Evolutionary conservation across 257 asterid species (phyloP).

Genomic region (Petunia secreta): DNA sequence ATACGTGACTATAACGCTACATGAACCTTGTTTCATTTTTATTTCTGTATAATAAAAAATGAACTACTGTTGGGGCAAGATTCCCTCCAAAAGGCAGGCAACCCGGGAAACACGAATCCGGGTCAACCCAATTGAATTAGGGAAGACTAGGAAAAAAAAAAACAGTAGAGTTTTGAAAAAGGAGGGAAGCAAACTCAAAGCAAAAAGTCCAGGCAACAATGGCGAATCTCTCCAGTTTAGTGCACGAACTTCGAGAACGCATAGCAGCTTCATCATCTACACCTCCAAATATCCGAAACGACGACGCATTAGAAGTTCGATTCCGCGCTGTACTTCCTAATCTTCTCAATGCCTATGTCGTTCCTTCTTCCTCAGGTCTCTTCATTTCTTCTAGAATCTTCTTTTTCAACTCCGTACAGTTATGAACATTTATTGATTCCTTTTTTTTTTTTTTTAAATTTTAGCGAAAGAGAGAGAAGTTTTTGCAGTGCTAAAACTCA

Average conservation of each 20-base stretch:
- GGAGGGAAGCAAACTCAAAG: background rate
- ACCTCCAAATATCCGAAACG: conserved; percentile 60
- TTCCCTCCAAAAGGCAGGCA: conserved; percentile 17
- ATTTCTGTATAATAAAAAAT: no score
- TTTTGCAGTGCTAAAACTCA: conserved; percentile 67
- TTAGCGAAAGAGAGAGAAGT: conserved; percentile 84
- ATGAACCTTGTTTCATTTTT: no score
- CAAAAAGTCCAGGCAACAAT: conserved; percentile 31
- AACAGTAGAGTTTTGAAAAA: conserved; percentile 13
- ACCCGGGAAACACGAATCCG: background rate
- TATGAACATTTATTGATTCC: background rate
- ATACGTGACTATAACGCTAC: no score
- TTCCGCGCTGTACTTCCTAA: conserved; percentile 88
- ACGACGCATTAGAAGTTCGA: conserved; percentile 76
- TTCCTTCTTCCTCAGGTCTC: conserved; percentile 68
- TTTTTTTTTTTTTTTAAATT: background rate
- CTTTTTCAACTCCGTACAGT: background rate
- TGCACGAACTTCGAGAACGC: conserved; percentile 90
- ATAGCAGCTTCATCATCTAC: conserved; percentile 75
- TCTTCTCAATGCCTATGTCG: conserved; percentile 70
- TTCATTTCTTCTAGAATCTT: background rate
- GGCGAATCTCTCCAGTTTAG: conserved; percentile 80
- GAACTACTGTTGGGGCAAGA: background rate
- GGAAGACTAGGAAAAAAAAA: conserved; percentile 21
- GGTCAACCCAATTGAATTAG: conserved; percentile 5